Evolutionary conservation across 129 eudicot genomes (phyloP).

Genomic region (Pulicaria dysenterica): DNA sequence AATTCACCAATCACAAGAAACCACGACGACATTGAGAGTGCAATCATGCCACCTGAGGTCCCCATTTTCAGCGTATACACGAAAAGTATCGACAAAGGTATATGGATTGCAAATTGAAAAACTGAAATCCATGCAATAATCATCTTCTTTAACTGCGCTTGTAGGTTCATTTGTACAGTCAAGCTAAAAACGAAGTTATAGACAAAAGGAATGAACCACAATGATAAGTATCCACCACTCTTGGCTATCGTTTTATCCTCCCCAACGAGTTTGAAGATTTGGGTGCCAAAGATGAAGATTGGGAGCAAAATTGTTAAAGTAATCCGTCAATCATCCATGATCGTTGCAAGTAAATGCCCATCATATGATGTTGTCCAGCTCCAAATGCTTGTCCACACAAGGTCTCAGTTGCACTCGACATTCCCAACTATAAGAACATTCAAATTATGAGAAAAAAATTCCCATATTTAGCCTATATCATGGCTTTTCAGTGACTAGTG

Average conservation of each 20-base stretch:
- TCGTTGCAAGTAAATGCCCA: constrained; percentile 63
- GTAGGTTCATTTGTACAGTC: constrained; percentile 59
- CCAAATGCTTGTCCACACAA: constrained; percentile 75
- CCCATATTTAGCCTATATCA: background rate
- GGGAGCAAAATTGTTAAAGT: constrained; percentile 58
- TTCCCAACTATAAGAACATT: constrained; percentile 45
- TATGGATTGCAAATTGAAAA: constrained; percentile 41
- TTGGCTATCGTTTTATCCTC: constrained; percentile 46
- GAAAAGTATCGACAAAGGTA: constrained; percentile 44
- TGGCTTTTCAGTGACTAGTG: no score
- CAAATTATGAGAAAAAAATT: background rate
- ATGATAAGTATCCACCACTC: constrained; percentile 46
- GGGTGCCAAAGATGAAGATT: constrained; percentile 43
- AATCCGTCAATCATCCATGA: constrained; percentile 60
- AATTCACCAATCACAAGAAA: constrained; percentile 55
- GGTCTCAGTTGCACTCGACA: constrained; percentile 71
- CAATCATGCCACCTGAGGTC: constrained; percentile 48
- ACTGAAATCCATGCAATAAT: constrained; percentile 50
- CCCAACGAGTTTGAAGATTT: constrained; percentile 45
- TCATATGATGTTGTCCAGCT: constrained; percentile 62
- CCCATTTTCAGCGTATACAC: constrained; percentile 40
- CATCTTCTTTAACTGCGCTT: constrained; percentile 63
- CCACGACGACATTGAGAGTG: constrained; percentile 51
- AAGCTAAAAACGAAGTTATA: constrained; percentile 52
- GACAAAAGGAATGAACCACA: constrained; percentile 60